Evolutionary conservation across 2,329 filamentous ascomycete genomes (phyloP).

Genomic region (Amphichorda felina): DNA sequence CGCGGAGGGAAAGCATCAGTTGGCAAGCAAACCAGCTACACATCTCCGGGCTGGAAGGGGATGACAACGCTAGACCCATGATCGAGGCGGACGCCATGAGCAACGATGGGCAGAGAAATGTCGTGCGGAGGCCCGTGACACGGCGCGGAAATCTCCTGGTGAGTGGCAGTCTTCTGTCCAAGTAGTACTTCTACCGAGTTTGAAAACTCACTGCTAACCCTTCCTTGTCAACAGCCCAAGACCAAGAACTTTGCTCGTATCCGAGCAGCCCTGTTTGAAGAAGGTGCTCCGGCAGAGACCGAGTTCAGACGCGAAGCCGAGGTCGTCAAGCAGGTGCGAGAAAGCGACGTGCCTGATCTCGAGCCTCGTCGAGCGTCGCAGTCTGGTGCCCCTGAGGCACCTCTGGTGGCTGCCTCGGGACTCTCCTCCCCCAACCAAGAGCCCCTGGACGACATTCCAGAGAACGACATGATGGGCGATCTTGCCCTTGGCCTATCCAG

Average conservation of each 20-base stretch:
- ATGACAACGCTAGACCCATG: constrained; percentile 60
- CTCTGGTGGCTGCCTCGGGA: constrained; percentile 41
- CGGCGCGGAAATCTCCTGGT: constrained; percentile 81
- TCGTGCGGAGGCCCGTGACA: constrained; percentile 74
- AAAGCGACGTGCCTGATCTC: constrained; percentile 60
- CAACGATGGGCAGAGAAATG: constrained; percentile 53
- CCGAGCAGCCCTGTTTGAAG: constrained; percentile 77
- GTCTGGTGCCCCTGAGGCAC: constrained; percentile 14
- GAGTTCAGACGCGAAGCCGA: constrained; percentile 88
- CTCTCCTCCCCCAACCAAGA: constrained; percentile 61
- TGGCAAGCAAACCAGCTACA: constrained; percentile 83
- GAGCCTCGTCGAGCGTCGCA: constrained; percentile 25
- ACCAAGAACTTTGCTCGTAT: constrained; percentile 93
- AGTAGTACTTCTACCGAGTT: neutral
- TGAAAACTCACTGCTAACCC: neutral
- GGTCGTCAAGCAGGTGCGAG: constrained; percentile 88
- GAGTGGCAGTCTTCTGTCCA: constrained; percentile 17
- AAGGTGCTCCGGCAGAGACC: constrained; percentile 75
- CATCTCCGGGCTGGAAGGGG: constrained; percentile 53
- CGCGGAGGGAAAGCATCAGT: constrained; percentile 77
- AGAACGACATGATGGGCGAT: constrained; percentile 57
- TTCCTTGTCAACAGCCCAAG: constrained; percentile 55
- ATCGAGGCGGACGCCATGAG: constrained; percentile 38
- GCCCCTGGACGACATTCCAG: constrained; percentile 54
- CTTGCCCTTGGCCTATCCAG: constrained; percentile 36